Percentiles rank a stretch among this genome's conserved stretches.
Conservation (phyloP, 345 rosid species). For the Raphanus sativus region DNA sequence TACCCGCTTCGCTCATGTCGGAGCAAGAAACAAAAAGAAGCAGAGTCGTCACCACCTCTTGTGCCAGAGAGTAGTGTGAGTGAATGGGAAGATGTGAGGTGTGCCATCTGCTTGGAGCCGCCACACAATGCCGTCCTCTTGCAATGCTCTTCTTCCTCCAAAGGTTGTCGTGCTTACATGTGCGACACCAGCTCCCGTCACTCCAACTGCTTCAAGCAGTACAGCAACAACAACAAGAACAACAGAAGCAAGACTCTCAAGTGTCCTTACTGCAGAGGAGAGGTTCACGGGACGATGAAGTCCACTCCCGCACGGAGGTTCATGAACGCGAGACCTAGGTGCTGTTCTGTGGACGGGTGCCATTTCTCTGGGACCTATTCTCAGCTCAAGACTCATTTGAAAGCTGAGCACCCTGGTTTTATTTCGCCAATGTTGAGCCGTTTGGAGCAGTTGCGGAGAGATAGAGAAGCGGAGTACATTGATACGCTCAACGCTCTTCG, state of each 20-base stretch:
- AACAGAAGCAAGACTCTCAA: conserved; percentile 29
- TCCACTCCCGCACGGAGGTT: conserved; percentile 46
- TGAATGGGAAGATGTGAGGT: conserved; percentile 66
- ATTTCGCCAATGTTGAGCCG: conserved; percentile 20
- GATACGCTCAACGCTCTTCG: neutral
- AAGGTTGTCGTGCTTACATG: conserved; percentile 70
- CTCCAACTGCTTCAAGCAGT: conserved; percentile 68
- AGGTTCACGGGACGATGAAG: conserved; percentile 47
- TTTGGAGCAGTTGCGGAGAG: conserved; percentile 14
- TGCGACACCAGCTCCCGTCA: conserved; percentile 71
- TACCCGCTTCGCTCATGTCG: conserved; percentile 48
- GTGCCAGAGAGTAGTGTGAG: conserved; percentile 46
- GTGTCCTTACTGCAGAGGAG: conserved; percentile 71
- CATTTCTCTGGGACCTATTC: conserved; percentile 52
- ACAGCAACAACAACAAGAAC: conserved; percentile 37
- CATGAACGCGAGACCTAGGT: conserved; percentile 60
- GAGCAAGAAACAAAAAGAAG: conserved; percentile 39
- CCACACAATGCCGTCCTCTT: conserved; percentile 75
- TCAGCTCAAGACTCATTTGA: conserved; percentile 61
- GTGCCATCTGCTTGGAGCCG: conserved; percentile 75
- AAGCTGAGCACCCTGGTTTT: conserved; percentile 50
- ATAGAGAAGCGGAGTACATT: neutral
- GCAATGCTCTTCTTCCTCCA: conserved; percentile 54
- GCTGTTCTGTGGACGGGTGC: conserved; percentile 50
- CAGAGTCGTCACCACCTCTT: conserved; percentile 19